Evolutionary conservation across 345 rosid species (phyloP).

Genomic region (Trapa incisa): DNA sequence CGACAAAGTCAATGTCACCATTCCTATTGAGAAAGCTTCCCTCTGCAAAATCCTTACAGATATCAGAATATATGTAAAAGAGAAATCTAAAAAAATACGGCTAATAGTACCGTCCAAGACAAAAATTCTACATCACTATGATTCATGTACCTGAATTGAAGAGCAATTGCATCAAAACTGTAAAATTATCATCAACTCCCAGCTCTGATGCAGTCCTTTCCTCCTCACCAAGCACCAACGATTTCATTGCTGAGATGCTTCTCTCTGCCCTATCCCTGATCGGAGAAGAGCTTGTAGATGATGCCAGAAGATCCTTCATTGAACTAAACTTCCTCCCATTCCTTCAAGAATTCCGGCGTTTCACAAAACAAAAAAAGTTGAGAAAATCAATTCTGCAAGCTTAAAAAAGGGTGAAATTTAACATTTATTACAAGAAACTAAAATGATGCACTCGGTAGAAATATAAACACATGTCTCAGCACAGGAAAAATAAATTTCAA

Average conservation of each 20-base stretch:
- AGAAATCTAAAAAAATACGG: constrained; percentile 27
- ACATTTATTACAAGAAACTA: neutral
- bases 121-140: neutral
- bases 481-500: neutral
- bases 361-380: neutral
- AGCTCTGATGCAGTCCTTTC: constrained; percentile 41
- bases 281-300: constrained; percentile 72
- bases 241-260: constrained; percentile 80
- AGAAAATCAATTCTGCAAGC: neutral
- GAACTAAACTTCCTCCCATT: constrained; percentile 59
- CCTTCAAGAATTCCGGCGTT: constrained; percentile 24
- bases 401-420: neutral
- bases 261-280: constrained; percentile 62
- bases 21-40: constrained; percentile 66
- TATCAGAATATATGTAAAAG: constrained; percentile 47
- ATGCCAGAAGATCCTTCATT: constrained; percentile 61
- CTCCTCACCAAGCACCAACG: constrained; percentile 84
- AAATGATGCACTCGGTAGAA: neutral
- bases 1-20: constrained; percentile 32
- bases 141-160: constrained; percentile 55
- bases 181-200: constrained; percentile 53
- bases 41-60: constrained; percentile 65
- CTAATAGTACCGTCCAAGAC: constrained; percentile 2
- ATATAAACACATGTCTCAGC: neutral
- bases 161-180: constrained; percentile 37